Base-by-base conservation (phyloP, 257 asterid genomes). In the Solanum medicagineum region DNA sequence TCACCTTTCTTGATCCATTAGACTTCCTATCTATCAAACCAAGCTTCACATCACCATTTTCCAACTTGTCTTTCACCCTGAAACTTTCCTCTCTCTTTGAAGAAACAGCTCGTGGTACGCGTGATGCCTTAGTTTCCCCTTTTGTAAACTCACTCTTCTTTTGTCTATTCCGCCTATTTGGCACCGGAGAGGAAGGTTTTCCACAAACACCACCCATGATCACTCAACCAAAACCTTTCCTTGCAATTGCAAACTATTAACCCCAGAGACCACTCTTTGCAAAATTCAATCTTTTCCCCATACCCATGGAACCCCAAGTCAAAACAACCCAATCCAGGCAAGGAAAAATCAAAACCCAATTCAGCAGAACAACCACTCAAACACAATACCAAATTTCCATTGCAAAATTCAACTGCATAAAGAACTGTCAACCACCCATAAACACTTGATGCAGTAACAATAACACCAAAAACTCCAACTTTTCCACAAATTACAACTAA, bases 131-230 rank as follows among this genome's bases (percentile, higher is more conserved):
- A 20, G 94, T 89, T 19, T 95, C 56, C 87, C 90, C 90, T 87
- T 91, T 89, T 15, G 17, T 85, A 87, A 94, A 86, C 75, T 91
- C 95, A 80, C 93, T 93, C 93, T 85, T 93, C 80, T 85, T 91
- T 17, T 95, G 94, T 89, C 89, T 89, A 85, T 84, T 95, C 85
- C 89, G 89, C 49, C 91, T 83, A 81, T 91, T 93, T 79, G 90
- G 89, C 73, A 70, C 88, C 4, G 91, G 87, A 53, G 94, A 85
- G 70, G 97, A 93, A 79, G 97, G 92, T 89, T 94, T 96, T 68
- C 92, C 98, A 82, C 93, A 96, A 17, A 93, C 91, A 87, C 93
- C 90, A 57, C 99, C 99, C 99, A 96, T 96, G 49, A 62, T 88
- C 87, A 77, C 88, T 85, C 86, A 84, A 86, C n/a, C 75, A 7